Evolutionary conservation across 108 stramenopile genomes (phyloP).

Genomic region (Conticribra weissflogii): DNA sequence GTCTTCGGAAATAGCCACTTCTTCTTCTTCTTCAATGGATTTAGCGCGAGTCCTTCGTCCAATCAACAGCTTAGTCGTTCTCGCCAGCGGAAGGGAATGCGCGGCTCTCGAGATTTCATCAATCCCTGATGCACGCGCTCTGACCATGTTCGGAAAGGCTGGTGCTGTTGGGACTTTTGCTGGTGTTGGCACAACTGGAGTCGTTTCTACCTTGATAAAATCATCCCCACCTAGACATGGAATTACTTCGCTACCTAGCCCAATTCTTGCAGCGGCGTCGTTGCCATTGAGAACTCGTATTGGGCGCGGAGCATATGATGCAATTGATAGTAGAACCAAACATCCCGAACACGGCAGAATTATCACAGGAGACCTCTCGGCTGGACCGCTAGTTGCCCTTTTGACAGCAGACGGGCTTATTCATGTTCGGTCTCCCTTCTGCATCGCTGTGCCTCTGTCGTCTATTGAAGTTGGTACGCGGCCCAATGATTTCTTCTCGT

Average conservation of each 20-base stretch:
- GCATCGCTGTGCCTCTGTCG: slow-evolving; percentile 73
- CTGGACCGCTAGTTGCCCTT: slow-evolving; percentile 56
- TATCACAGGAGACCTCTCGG: slow-evolving; percentile 13
- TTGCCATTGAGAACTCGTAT: slow-evolving; percentile 46
- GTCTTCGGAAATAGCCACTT: slow-evolving; percentile 4
- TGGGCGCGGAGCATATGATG: slow-evolving; percentile 5
- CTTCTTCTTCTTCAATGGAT: slow-evolving; percentile 3
- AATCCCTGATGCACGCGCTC: slow-evolving; percentile 23
- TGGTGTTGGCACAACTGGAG: slow-evolving; percentile 10
- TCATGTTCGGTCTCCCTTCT: slow-evolving; percentile 74
- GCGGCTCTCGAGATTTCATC: slow-evolving; percentile 69
- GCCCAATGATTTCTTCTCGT: slow-evolving; percentile 85
- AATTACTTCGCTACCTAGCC: slow-evolving; percentile 61
- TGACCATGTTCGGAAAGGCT: slow-evolving; percentile 10
- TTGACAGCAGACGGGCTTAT: slow-evolving; percentile 84
- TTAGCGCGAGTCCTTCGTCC: slow-evolving; percentile 23
- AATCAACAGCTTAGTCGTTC: slow-evolving; percentile 47
- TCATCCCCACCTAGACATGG: slow-evolving; percentile 58
- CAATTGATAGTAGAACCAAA: too few species aligned
- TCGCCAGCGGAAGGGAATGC: slow-evolving; percentile 81
- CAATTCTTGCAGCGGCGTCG: slow-evolving; percentile 74
- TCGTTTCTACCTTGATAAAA: slow-evolving; percentile 15
- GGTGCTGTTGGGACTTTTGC: too few species aligned
- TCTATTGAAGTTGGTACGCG: slow-evolving; percentile 88
- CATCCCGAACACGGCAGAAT: neutral